Base-by-base conservation (phyloP, 352 stramenopile genomes). In the Pythium plurisporium region DNA sequence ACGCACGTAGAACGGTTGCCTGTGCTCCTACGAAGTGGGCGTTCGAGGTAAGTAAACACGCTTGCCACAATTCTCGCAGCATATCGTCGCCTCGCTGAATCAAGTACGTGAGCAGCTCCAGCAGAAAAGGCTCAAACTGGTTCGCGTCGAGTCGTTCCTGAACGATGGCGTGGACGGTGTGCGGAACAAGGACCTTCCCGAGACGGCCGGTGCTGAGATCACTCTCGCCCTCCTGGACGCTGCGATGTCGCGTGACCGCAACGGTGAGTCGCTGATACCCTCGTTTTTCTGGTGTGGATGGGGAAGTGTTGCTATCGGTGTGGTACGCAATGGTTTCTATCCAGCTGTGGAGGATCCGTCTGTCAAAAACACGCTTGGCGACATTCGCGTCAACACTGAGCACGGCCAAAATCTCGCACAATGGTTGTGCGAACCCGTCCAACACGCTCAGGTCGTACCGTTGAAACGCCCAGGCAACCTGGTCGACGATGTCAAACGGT, bases 51-150 rank as follows among this genome's bases (percentile, higher is more conserved):
- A 57, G 30, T 17, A 64, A 22, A 31, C 46, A 57, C 3, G 46
- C 55, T 5, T 19, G 29, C 55, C 55, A 64, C 10, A 64, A 40
- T 7, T 57, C 37, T 25, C 33, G 34, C 15, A 50, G 37, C 5
- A 49, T 15, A 22, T 22, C 17, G 9, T 45, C 33, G 15, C 50
- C 25, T 15, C 42, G n/a, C 43, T 55, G 55, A 8, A 62, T 49
- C 34, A 62, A 19, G 10, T 37, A 5, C 5, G 44, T 22, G 15
- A 62, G 37, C 7, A 62, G 34, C 20, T 62, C 55, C 9, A 62
- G 44, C 5, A 38, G 20, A 0, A 42, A 34, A 15, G 44, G 19
- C 20, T 42, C 25, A 20, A 46, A 36, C n/a, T 17, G 22, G 26
- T 25, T n/a, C n/a, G n/a, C n/a, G n/a, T n/a, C n/a, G n/a, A n/a